Evolutionary conservation across 805 yeast genomes (phyloP).

Genomic region (Diddensiella transvaalensis): DNA sequence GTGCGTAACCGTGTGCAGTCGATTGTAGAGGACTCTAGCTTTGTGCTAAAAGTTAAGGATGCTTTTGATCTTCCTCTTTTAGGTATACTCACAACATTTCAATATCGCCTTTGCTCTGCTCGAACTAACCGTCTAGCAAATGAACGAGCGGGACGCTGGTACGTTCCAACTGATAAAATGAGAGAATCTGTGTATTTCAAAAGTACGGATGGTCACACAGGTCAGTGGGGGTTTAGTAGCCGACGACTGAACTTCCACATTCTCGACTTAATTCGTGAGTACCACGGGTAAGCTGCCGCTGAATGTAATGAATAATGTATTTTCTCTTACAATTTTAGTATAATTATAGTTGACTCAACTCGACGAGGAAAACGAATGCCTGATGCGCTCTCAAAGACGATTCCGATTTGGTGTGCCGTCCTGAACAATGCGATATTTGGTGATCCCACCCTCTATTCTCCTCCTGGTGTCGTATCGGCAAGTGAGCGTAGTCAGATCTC

Average conservation of each 20-base stretch:
- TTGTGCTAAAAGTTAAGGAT: constrained; percentile 41
- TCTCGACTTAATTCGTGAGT: constrained; percentile 42
- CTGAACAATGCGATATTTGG: constrained; percentile 53
- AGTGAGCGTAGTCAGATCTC: constrained; percentile 56
- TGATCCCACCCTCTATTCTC: constrained; percentile 38
- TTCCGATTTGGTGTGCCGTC: constrained; percentile 91
- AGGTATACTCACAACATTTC: constrained; percentile 20
- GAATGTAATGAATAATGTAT: background rate
- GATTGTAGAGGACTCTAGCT: constrained; percentile 59
- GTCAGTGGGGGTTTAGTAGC: constrained; percentile 73
- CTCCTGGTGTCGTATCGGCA: constrained; percentile 50
- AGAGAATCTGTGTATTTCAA: constrained; percentile 67
- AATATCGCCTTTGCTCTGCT: no score
- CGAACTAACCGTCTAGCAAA: constrained; percentile 61
- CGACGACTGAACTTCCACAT: constrained; percentile 74
- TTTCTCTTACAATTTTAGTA: constrained; percentile 10
- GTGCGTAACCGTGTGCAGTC: constrained; percentile 64
- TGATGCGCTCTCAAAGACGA: constrained; percentile 79
- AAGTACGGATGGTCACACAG: constrained; percentile 86
- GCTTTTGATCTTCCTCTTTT: constrained; percentile 35
- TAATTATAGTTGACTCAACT: constrained; percentile 75
- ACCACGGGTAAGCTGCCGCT: constrained; percentile 38
- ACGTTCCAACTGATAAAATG: constrained; percentile 47
- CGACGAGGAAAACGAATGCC: constrained; percentile 82
- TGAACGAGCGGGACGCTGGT: constrained; percentile 88